phyloP scores from a whole-genome alignment of 495 filamentous ascomycete genomes.

The Choiromyces venosus region DNA sequence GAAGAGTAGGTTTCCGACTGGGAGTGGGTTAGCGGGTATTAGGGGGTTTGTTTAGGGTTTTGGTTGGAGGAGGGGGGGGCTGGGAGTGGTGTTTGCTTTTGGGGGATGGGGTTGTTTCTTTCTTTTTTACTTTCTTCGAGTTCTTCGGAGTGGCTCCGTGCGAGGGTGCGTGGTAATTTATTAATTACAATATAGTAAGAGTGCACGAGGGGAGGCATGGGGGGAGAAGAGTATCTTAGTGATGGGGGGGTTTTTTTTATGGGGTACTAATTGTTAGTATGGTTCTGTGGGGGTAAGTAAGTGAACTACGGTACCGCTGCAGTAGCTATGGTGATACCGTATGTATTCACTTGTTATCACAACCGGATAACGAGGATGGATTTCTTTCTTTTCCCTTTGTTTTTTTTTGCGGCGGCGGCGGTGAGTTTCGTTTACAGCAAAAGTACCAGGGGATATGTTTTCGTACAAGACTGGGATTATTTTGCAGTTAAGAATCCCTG shows the following conservation, averaged over 20 bases:
- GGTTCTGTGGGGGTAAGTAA: too few relatives aligned
- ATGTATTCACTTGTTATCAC: background rate
- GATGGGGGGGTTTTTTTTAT: background rate
- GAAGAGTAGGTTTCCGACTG: conserved; percentile 44
- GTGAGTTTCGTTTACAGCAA: background rate
- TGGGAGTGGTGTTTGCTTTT: background rate
- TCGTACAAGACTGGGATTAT: too few relatives aligned
- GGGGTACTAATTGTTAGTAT: background rate
- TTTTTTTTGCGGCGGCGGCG: too few relatives aligned
- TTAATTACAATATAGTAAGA: too few relatives aligned
- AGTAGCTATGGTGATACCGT: background rate
- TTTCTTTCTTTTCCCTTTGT: background rate
- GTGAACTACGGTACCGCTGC: too few relatives aligned
- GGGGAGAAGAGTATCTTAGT: background rate
- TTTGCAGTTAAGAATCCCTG: too few relatives aligned
- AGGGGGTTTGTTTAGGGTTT: conserved; percentile 48
- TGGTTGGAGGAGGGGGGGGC: conserved; percentile 2
- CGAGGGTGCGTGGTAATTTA: too few relatives aligned
- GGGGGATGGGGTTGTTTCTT: too few relatives aligned
- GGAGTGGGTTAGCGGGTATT: conserved; percentile 50
- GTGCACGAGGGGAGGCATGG: background rate
- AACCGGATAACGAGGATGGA: background rate
- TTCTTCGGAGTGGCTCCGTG: background rate
- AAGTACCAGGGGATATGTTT: too few relatives aligned
- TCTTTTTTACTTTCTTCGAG: too few relatives aligned